Evolutionary conservation across 164 flowering plant genomes (phyloP), one percentile per base, ranked within the genome.

Genomic region (Liquidambar formosana): DNA sequence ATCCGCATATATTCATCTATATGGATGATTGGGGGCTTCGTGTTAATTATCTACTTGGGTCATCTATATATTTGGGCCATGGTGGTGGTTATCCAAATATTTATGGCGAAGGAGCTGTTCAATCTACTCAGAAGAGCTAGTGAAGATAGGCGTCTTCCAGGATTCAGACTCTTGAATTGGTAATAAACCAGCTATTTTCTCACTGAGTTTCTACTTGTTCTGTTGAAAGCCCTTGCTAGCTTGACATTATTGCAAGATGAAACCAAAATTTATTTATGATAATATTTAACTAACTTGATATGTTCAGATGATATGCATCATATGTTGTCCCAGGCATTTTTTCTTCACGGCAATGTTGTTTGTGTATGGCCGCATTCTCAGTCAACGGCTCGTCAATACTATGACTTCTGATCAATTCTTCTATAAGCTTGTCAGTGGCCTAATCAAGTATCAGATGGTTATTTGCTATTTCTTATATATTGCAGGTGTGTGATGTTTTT

Each of bases 1-100:
- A 83, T 87, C 13, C 92, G 99, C 44, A 69, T 88, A 45, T 75
- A 80, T 76, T 94, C 99, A 48, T 64, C 97, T 26, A 33, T 92
- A 8, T 91, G 97, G 99, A 94, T 94, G 99, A 89, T 94, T 78
- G 95, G 88, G 53, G 93, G 94, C 6, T 91, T 94, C 81, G 90
- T 70, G 23, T 81, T 88, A 5, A 77, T 82, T 38, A 83, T 94
- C 68, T 94, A 92, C 78, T 72, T 92, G 90, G 99, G 99, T 18
- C 97, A 95, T 82, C 96, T 93, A 61, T 92, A 89, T 76, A 95
- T 93, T 25, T 91, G 92, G 82, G 97, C 96, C 53, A 91, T 93
- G 97, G 86, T 95, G 27, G 94, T 95, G 41, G 84, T 93, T 49
- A 85, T 95, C 72, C 99, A 95, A 81, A 88, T 94, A 28, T 86